These are phyloP conservation scores for Schizophyllum amplum DNA, from an alignment of 1,284 basidiomycete genomes.

Conservation along the genomic window DNA sequence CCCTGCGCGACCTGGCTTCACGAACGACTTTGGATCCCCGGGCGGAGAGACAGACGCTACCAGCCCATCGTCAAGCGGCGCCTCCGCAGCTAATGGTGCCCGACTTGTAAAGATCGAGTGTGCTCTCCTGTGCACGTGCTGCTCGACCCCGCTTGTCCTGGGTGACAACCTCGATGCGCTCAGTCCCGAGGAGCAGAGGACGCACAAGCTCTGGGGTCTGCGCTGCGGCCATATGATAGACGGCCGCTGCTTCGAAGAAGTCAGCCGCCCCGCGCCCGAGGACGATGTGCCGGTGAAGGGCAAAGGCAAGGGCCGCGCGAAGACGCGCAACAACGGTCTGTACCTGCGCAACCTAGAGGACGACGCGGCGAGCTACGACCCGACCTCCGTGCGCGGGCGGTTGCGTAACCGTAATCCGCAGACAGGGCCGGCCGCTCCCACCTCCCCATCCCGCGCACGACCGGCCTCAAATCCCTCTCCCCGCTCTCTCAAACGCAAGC, in stretches of 20 bases:
- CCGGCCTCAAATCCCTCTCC: no score
- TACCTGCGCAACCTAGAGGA: background rate
- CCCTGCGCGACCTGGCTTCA: slow-evolving; percentile 47
- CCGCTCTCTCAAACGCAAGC: background rate
- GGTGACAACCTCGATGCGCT: slow-evolving; percentile 24
- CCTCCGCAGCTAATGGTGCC: no score
- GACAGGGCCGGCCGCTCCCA: no score
- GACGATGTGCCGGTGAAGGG: slow-evolving; percentile 3
- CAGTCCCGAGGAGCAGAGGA: slow-evolving; percentile 23
- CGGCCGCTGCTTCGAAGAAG: slow-evolving; percentile 55
- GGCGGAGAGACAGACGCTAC: slow-evolving; percentile 11
- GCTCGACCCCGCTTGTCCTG: slow-evolving; percentile 46
- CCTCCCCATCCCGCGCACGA: no score
- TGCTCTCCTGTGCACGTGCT: slow-evolving; percentile 16
- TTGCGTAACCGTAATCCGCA: background rate
- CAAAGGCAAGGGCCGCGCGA: background rate
- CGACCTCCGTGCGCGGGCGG: background rate
- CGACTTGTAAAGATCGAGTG: background rate
- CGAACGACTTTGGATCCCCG: slow-evolving; percentile 48
- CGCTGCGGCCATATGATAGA: slow-evolving; percentile 72
- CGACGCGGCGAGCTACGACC: background rate
- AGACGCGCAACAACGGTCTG: background rate
- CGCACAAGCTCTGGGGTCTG: slow-evolving; percentile 53
- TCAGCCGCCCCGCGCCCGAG: slow-evolving; percentile 39
- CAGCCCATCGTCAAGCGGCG: slow-evolving; percentile 17